These are phyloP conservation scores for Biscutella laevigata DNA, from an alignment of 441 rosid genomes.

Conservation along the genomic window DNA sequence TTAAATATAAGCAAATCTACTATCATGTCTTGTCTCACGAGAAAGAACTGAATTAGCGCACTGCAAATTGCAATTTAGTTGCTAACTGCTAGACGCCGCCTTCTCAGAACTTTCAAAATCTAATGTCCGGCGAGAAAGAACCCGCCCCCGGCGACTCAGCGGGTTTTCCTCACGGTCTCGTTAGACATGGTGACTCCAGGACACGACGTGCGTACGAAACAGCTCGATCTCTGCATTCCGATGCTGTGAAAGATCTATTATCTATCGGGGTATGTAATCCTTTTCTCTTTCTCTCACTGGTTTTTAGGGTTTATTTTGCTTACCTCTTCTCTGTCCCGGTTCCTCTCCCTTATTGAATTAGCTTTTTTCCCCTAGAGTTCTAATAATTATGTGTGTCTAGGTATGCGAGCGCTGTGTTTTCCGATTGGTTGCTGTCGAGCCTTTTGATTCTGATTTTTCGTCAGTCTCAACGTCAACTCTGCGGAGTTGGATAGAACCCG, in stretches of 20 bases:
- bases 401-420: slow-evolving; percentile 69
- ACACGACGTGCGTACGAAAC: slow-evolving; percentile 29
- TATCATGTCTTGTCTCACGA: no score
- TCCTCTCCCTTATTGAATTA: not conserved
- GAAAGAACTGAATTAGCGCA: not conserved
- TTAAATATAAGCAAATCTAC: no score
- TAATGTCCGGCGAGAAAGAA: slow-evolving; percentile 32
- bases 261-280: slow-evolving; percentile 42
- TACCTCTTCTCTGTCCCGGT: not conserved
- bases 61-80: slow-evolving; percentile 1
- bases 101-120: not conserved
- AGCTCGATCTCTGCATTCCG: slow-evolving; percentile 46
- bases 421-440: slow-evolving; percentile 48
- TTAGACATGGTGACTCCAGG: slow-evolving; percentile 16
- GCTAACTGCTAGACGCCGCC: slow-evolving; percentile 6
- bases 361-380: not conserved
- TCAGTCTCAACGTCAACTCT: slow-evolving; percentile 29
- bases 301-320: slow-evolving; percentile 4
- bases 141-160: slow-evolving; percentile 3
- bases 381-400: slow-evolving; percentile 22
- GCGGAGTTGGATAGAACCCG: slow-evolving; percentile 21
- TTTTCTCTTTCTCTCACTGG: not conserved
- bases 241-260: slow-evolving; percentile 52
- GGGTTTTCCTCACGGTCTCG: slow-evolving; percentile 10
- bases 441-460: slow-evolving; percentile 26